Evolutionary conservation across 2,329 filamentous ascomycete species (phyloP).

Genomic region (Microdochium paspali): DNA sequence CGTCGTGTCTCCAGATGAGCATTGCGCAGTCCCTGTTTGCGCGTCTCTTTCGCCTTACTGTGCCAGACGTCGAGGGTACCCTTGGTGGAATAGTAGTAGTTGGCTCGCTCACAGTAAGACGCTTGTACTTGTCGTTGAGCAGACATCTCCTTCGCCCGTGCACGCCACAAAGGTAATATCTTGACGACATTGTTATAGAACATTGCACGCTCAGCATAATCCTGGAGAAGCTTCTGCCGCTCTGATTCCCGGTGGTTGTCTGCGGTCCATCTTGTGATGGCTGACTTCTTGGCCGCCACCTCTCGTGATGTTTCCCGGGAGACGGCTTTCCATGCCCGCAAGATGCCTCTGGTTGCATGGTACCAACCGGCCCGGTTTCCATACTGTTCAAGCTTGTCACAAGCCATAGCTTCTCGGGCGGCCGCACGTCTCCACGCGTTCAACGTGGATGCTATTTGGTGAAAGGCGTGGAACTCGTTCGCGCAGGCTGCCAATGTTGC

Average conservation of each 20-base stretch:
- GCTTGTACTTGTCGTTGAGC: slow-evolving; percentile 12
- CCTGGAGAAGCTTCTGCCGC: background rate
- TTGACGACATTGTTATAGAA: slow-evolving; percentile 16
- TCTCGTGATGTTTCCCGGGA: slow-evolving; percentile 3
- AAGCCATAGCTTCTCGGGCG: background rate
- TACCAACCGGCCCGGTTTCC: slow-evolving; percentile 4
- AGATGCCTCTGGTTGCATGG: slow-evolving; percentile 2
- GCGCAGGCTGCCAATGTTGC: slow-evolving; percentile 2
- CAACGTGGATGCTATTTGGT: slow-evolving; percentile 1
- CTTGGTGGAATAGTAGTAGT: slow-evolving; percentile 18
- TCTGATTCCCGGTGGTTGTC: slow-evolving; percentile 10
- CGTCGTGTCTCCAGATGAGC: slow-evolving; percentile 21
- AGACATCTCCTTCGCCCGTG: slow-evolving; percentile 8
- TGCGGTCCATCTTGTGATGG: slow-evolving; percentile 3
- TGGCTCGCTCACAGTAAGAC: slow-evolving; percentile 13
- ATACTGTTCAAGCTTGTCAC: slow-evolving; percentile 2
- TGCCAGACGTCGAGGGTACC: slow-evolving; percentile 14
- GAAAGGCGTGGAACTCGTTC: slow-evolving; percentile 1
- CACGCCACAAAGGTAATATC: slow-evolving; percentile 15
- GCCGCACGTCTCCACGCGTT: slow-evolving; percentile 3
- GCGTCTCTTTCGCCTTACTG: slow-evolving; percentile 13
- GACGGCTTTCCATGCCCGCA: slow-evolving; percentile 7
- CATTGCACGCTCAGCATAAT: slow-evolving; percentile 16
- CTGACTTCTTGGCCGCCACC: slow-evolving; percentile 4
- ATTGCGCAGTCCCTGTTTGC: slow-evolving; percentile 19